phyloP scores from a whole-genome alignment of 228 moss, liverwort and hornwort genomes.

The Sphagnum magellanicum region DNA sequence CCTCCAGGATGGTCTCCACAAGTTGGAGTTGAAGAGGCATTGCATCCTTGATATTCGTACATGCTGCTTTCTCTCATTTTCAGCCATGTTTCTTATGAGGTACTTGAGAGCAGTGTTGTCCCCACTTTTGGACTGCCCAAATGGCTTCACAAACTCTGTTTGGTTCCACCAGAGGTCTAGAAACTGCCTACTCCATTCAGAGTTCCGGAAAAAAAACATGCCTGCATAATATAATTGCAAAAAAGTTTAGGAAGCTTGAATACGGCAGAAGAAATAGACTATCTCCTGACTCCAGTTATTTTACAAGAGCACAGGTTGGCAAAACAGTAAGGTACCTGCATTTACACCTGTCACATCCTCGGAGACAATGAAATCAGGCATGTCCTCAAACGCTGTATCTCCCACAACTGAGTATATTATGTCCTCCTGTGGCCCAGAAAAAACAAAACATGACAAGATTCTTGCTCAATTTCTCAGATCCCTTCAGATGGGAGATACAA shows the following conservation, averaged over 20 bases:
- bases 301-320: too few relatives aligned
- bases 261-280: neutral
- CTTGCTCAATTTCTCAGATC: neutral
- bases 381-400: slow-evolving; percentile 57
- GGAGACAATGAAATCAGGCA: slow-evolving; percentile 91
- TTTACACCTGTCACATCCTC: slow-evolving; percentile 93
- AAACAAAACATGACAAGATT: neutral
- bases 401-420: slow-evolving; percentile 73
- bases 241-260: neutral
- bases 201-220: slow-evolving; percentile 95
- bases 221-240: slow-evolving; percentile 27
- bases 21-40: slow-evolving; percentile 92
- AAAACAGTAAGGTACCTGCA: slow-evolving; percentile 47
- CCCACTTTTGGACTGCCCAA: slow-evolving; percentile 88
- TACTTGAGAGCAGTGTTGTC: slow-evolving; percentile 87
- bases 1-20: slow-evolving; percentile 97
- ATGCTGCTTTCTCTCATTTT: slow-evolving; percentile 61
- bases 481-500: neutral
- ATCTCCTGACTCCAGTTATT: too few relatives aligned
- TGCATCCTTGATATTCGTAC: slow-evolving; percentile 94
- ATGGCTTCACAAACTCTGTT: slow-evolving; percentile 84
- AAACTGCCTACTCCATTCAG: slow-evolving; percentile 90
- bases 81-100: slow-evolving; percentile 64
- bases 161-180: slow-evolving; percentile 96
- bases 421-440: slow-evolving; percentile 43